Evolutionary conservation across 1,284 basidiomycete species (phyloP).

Genomic region (Meira nashicola): DNA sequence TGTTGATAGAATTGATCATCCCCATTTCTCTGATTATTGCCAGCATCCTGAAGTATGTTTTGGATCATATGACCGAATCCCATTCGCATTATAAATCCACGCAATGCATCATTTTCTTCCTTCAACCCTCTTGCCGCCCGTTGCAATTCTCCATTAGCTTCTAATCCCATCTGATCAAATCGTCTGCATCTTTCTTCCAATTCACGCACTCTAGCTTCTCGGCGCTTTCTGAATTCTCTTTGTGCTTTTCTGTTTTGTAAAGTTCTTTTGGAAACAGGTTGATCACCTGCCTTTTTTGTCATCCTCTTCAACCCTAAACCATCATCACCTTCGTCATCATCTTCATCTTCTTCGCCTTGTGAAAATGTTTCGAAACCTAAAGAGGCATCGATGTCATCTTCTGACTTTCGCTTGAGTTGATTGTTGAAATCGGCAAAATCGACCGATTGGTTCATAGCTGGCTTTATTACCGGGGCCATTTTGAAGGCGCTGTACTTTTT

Average conservation of each 20-base stretch:
- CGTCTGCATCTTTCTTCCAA: slow-evolving; percentile 44
- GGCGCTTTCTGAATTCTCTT: slow-evolving; percentile 44
- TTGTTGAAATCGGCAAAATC: neutral
- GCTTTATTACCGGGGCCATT: neutral
- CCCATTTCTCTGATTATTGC: neutral
- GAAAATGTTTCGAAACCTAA: neutral
- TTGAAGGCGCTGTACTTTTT: no score
- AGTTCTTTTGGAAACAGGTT: slow-evolving; percentile 40
- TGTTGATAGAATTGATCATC: neutral
- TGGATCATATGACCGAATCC: slow-evolving; percentile 40
- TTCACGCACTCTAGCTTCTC: slow-evolving; percentile 42
- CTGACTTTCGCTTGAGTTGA: neutral
- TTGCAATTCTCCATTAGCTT: slow-evolving; percentile 45
- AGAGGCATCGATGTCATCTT: neutral
- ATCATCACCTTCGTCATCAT: neutral
- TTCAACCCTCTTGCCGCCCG: slow-evolving; percentile 36
- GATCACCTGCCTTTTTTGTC: slow-evolving; percentile 26
- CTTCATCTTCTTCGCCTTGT: neutral
- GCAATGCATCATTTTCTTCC: slow-evolving; percentile 46
- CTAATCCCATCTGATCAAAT: slow-evolving; percentile 46
- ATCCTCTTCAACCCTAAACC: neutral
- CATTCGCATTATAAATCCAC: slow-evolving; percentile 35
- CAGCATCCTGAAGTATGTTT: slow-evolving; percentile 26
- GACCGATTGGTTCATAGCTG: neutral
- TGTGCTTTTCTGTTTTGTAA: slow-evolving; percentile 44